phyloP scores from a whole-genome alignment of 371 early-diverging fungal species.

The Mucor mucedo region DNA sequence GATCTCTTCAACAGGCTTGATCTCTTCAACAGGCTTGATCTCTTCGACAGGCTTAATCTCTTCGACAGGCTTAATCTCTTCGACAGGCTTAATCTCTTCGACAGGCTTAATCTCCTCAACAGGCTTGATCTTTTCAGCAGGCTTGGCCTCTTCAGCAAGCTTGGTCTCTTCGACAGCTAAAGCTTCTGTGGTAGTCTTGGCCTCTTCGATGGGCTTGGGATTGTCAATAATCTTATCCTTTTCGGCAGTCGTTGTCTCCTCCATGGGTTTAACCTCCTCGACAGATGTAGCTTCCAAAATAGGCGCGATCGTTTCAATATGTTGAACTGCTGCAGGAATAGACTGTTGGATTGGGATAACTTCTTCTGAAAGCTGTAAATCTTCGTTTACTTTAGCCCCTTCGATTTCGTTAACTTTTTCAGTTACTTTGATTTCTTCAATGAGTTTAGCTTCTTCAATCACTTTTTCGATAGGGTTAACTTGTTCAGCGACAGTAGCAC shows the following conservation, averaged over 20 bases:
- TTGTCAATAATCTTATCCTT: neutral
- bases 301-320: neutral
- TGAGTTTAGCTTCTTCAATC: neutral
- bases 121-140: neutral
- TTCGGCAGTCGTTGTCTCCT: neutral
- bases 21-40: neutral
- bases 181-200: neutral
- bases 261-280: neutral
- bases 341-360: too few species aligned
- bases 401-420: neutral
- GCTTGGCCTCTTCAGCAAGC: neutral
- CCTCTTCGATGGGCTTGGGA: neutral
- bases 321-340: too few species aligned
- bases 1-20: neutral
- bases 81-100: neutral
- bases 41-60: neutral
- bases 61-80: neutral
- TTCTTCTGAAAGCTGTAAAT: neutral
- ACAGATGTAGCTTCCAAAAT: neutral
- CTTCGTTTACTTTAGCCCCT: neutral
- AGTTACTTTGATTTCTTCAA: neutral
- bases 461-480: slow-evolving; percentile 3
- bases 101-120: neutral
- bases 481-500: neutral
- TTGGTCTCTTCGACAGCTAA: too few species aligned